Evolutionary conservation across 148 eudicot genomes (phyloP).

Genomic region (Spergularia bocconei): DNA sequence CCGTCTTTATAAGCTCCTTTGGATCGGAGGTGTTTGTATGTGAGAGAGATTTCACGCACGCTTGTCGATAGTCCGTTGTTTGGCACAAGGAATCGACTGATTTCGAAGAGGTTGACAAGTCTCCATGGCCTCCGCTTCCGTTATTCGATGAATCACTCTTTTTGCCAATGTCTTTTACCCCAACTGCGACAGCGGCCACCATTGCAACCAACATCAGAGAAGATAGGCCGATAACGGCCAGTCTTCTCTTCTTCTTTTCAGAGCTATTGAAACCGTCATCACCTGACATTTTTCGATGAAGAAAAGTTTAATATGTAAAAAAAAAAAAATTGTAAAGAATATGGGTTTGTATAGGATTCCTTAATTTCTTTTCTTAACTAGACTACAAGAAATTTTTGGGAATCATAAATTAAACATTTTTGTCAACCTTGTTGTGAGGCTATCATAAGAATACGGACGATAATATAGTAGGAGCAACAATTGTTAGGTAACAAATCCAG

Average conservation of each 20-base stretch:
- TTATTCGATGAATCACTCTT: background rate
- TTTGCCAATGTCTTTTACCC: conserved; percentile 12
- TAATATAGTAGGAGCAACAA: too few relatives aligned
- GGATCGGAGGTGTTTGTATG: conserved; percentile 25
- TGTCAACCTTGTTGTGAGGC: too few relatives aligned
- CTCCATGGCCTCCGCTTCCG: background rate
- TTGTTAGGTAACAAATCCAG: too few relatives aligned
- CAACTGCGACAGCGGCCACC: conserved; percentile 28
- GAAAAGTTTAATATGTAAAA: too few relatives aligned
- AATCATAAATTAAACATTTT: too few relatives aligned
- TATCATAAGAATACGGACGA: too few relatives aligned
- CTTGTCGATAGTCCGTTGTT: conserved; percentile 21
- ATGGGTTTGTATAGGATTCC: too few relatives aligned
- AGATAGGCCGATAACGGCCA: conserved; percentile 28
- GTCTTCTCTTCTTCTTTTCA: conserved; percentile 19
- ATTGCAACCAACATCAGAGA: conserved; percentile 29
- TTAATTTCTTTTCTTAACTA: too few relatives aligned
- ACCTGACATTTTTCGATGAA: conserved; percentile 12
- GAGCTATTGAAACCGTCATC: conserved; percentile 16
- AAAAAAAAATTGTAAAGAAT: too few relatives aligned
- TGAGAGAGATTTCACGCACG: conserved; percentile 23
- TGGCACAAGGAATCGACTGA: conserved; percentile 27
- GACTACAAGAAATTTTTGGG: too few relatives aligned
- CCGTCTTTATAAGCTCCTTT: conserved; percentile 21
- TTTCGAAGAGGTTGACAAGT: conserved; percentile 14